Percentiles rank a stretch among this genome's conserved stretches.
phyloP scores from a whole-genome alignment of 2,329 filamentous ascomycete species.

The Pyricularia pennisetigena region DNA sequence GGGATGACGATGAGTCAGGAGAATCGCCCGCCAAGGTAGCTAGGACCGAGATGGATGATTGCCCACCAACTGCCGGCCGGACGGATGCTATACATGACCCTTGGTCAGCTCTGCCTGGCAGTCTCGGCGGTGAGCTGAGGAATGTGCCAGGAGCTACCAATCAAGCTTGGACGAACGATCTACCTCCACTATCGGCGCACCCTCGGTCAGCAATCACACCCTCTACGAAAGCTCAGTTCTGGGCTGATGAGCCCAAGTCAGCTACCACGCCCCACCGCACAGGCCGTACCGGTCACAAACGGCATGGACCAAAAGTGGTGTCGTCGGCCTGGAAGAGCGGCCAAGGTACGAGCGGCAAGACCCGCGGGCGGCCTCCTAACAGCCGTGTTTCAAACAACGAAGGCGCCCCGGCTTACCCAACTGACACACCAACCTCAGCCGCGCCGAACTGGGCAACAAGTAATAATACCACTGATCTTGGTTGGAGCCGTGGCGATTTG shows the following conservation, averaged over 20 bases:
- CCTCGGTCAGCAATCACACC: slow-evolving; percentile 73
- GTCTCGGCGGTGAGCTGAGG: slow-evolving; percentile 17
- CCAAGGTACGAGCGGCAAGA: slow-evolving; percentile 54
- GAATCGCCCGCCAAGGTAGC: slow-evolving; percentile 33
- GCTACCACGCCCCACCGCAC: slow-evolving; percentile 59
- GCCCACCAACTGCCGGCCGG: slow-evolving; percentile 22
- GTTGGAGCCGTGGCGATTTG: background rate
- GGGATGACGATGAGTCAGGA: slow-evolving; percentile 40
- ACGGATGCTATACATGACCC: slow-evolving; percentile 39
- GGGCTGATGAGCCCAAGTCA: slow-evolving; percentile 62
- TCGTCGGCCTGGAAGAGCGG: slow-evolving; percentile 81
- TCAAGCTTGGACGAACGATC: slow-evolving; percentile 17
- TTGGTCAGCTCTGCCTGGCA: slow-evolving; percentile 37
- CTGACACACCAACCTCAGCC: slow-evolving; percentile 28
- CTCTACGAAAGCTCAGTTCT: slow-evolving; percentile 39
- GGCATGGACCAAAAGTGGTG: slow-evolving; percentile 74
- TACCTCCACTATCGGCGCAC: slow-evolving; percentile 52
- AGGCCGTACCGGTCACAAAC: slow-evolving; percentile 37
- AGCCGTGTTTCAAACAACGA: slow-evolving; percentile 41
- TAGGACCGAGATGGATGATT: slow-evolving; percentile 21
- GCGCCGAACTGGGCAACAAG: background rate
- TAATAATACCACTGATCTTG: background rate
- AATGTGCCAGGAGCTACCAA: slow-evolving; percentile 9
- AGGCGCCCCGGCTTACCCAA: slow-evolving; percentile 58
- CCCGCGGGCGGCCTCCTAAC: slow-evolving; percentile 70